Base-by-base conservation (phyloP, 371 early-diverging fungal species). In the Smittium culicis region DNA sequence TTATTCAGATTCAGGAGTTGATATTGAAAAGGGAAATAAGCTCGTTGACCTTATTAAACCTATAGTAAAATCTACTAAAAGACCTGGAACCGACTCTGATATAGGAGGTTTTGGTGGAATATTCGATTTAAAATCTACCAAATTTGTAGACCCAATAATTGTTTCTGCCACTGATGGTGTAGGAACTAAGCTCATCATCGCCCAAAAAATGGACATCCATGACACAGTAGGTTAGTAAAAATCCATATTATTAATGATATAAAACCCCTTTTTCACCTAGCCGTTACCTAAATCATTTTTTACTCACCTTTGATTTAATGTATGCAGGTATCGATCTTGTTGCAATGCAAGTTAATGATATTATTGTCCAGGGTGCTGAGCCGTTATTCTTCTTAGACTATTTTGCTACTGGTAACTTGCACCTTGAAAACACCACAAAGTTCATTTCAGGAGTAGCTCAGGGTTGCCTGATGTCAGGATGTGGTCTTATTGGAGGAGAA, bases 281-380 rank as follows among this genome's bases (percentile, higher is more conserved):
- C 20, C 14, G 20, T 14, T 45, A 45, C 20, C 45, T 45, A 8
- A 20, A 14, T 14, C 45, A 14, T 14, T 45, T 45, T 45, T 45
- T 20, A 45, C 20, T 14, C 85, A 20, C 14, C 20, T 45, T 45
- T 45, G 45, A 45, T 45, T 45, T 20, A n/a, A n/a, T n/a, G n/a
- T n/a, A n/a, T n/a, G 20, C 20, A 45, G 45, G 94, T 65, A 89
- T 96, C 69, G 98, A 98, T 74, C 80, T 96, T 61, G 98, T 98
- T 35, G 98, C 97, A 25, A 98, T 98, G 98, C 93, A 88, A 74
- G 98, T 96, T 70, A 98, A 98, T 77, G 98, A 98, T 73, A 79
- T 98, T 67, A 82, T 98, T 60, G 97, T 96, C n/a, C 97, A 98
- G 79, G 98, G 97, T 35, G 98, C 97, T 16, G 97, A 98, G 73